Conservation (phyloP, 768 basidiomycete genomes). For the Russula dissimulans region DNA sequence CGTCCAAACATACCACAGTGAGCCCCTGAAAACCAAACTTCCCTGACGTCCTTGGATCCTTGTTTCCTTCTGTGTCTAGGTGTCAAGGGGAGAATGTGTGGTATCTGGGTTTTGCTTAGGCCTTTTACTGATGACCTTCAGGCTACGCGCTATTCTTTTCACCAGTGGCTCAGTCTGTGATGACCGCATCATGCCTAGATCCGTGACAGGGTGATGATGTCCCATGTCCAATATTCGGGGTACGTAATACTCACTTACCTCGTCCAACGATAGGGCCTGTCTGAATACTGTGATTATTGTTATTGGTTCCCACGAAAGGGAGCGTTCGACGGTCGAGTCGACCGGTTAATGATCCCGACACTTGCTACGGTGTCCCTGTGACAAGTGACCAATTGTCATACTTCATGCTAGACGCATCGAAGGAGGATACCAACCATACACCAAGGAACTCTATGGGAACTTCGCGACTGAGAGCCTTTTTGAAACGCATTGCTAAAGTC, state of each 20-base stretch:
- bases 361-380: conserved; percentile 71
- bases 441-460: conserved; percentile 73
- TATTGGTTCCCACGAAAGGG: conserved; percentile 60
- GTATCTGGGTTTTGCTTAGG: conserved; percentile 1
- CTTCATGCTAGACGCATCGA: neutral
- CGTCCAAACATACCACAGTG: conserved; percentile 5
- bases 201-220: conserved; percentile 40
- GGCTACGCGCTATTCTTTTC: neutral
- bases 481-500: conserved; percentile 52
- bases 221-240: conserved; percentile 11
- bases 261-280: conserved; percentile 71
- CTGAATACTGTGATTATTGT: conserved; percentile 59
- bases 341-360: conserved; percentile 56
- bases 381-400: neutral
- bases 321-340: conserved; percentile 46
- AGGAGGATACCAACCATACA: conserved; percentile 45
- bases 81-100: neutral
- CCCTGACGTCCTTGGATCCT: conserved; percentile 1
- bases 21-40: conserved; percentile 18
- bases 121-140: neutral
- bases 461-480: conserved; percentile 54
- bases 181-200: neutral
- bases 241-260: conserved; percentile 49
- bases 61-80: neutral
- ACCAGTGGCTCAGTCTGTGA: conserved; percentile 23